Evolutionary conservation across 768 basidiomycete genomes (phyloP).

Genomic region (Dacryopinax primogenitus): DNA sequence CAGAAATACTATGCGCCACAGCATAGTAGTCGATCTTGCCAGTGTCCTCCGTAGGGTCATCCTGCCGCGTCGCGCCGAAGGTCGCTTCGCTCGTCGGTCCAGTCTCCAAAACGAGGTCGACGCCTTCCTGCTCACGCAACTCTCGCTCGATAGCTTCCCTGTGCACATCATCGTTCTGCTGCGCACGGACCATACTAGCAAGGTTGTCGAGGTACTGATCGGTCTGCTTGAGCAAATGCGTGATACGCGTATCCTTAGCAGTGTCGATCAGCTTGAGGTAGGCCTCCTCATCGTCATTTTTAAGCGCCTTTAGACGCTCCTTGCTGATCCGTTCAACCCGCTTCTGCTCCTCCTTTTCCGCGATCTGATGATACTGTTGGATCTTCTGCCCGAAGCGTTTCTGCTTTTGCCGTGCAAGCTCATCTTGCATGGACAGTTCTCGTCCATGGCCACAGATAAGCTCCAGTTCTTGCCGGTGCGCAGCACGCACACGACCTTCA

Average conservation of each 20-base stretch:
- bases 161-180: conserved; percentile 58
- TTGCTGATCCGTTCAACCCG: conserved; percentile 90
- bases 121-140: conserved; percentile 20
- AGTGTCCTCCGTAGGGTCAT: conserved; percentile 48
- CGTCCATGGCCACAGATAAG: conserved; percentile 76
- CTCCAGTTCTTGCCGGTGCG: conserved; percentile 85
- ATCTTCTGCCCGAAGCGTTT: conserved; percentile 60
- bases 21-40: conserved; percentile 90
- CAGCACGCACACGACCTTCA: conserved; percentile 87
- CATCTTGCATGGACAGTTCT: conserved; percentile 50
- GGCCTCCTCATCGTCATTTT: conserved; percentile 98
- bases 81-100: conserved; percentile 74
- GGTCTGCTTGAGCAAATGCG: conserved; percentile 86
- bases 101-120: conserved; percentile 47
- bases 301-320: conserved; percentile 94
- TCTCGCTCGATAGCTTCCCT: conserved; percentile 25
- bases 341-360: conserved; percentile 97
- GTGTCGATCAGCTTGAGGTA: conserved; percentile 98
- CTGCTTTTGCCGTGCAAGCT: conserved; percentile 52
- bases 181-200: conserved; percentile 82
- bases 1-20: conserved; percentile 82
- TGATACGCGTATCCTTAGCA: conserved; percentile 97
- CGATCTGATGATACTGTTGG: conserved; percentile 68
- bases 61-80: conserved; percentile 67
- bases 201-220: conserved; percentile 90